phyloP scores from a whole-genome alignment of 163 green algal species.

The Chlorella variabilis region DNA sequence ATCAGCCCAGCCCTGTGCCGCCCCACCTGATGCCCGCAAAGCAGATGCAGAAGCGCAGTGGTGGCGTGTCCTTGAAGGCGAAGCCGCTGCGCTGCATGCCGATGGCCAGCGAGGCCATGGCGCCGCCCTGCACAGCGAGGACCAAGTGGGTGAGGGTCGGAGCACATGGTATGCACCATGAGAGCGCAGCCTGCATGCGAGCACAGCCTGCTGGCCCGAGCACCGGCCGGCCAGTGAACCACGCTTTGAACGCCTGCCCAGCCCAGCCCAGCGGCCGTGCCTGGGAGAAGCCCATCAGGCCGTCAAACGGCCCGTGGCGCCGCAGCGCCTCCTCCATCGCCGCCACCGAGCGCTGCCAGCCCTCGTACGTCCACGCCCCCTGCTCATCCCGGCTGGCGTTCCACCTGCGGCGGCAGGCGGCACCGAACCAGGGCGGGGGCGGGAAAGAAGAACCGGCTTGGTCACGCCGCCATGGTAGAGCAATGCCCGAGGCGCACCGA shows the following conservation, averaged over 20 bases:
- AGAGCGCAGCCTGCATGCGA: background rate
- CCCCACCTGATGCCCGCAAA: constrained; percentile 51
- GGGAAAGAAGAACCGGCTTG: no score
- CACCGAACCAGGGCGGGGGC: no score
- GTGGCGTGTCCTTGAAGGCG: constrained; percentile 47
- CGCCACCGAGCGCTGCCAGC: constrained; percentile 44
- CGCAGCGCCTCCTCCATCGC: background rate
- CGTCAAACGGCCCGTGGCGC: constrained; percentile 48
- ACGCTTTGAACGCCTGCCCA: background rate
- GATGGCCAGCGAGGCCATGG: constrained; percentile 56
- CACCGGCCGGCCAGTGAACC: no score
- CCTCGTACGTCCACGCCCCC: constrained; percentile 49
- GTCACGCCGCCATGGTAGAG: no score
- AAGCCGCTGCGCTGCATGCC: constrained; percentile 62
- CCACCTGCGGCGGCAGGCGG: constrained; percentile 47
- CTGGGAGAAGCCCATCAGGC: constrained; percentile 51
- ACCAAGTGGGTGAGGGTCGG: background rate
- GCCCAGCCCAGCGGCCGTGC: background rate
- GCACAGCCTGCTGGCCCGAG: background rate
- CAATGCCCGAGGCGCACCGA: no score
- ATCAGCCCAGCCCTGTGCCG: no score
- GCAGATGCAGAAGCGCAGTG: constrained; percentile 48
- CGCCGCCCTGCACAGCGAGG: constrained; percentile 51
- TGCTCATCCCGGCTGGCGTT: constrained; percentile 33
- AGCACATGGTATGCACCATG: background rate